phyloP scores from a whole-genome alignment of 1,139 yeast genomes.

The Candida smagusa region DNA sequence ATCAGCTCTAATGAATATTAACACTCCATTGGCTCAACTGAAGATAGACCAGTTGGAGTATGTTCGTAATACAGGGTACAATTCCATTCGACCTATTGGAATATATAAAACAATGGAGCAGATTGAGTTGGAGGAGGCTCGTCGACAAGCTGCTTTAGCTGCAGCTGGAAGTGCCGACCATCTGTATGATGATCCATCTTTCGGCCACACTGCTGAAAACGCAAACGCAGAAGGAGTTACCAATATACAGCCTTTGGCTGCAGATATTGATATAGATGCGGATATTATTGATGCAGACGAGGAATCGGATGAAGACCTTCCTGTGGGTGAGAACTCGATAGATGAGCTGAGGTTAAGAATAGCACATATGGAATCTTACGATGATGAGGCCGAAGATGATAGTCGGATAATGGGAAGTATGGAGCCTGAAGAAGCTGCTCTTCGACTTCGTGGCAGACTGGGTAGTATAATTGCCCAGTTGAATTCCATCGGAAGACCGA shows the following conservation, averaged over 20 bases:
- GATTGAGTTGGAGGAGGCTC: constrained; percentile 27
- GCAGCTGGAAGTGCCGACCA: constrained; percentile 7
- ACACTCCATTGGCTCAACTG: constrained; percentile 29
- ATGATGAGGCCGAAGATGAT: constrained; percentile 14
- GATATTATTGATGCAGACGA: constrained; percentile 44
- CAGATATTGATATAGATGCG: constrained; percentile 45
- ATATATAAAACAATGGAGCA: constrained; percentile 53
- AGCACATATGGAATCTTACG: constrained; percentile 12
- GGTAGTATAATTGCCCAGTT: constrained; percentile 1
- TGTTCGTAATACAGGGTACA: constrained; percentile 48
- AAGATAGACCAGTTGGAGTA: constrained; percentile 40
- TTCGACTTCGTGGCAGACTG: constrained; percentile 5
- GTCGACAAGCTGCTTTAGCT: constrained; percentile 12
- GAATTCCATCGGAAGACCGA: constrained; percentile 1
- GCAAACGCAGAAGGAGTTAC: constrained; percentile 11
- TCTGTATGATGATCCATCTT: constrained; percentile 12
- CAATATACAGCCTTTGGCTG: constrained; percentile 7
- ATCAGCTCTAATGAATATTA: constrained; percentile 10
- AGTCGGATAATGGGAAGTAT: constrained; percentile 6
- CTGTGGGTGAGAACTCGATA: constrained; percentile 1
- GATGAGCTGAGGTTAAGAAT: constrained; percentile 6
- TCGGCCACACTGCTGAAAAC: constrained; percentile 14
- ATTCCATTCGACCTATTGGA: constrained; percentile 53
- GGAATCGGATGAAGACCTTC: constrained; percentile 6
- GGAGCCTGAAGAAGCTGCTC: constrained; percentile 8